phyloP scores from a whole-genome alignment of 306 rosid species.

The Trifolium dubium region DNA sequence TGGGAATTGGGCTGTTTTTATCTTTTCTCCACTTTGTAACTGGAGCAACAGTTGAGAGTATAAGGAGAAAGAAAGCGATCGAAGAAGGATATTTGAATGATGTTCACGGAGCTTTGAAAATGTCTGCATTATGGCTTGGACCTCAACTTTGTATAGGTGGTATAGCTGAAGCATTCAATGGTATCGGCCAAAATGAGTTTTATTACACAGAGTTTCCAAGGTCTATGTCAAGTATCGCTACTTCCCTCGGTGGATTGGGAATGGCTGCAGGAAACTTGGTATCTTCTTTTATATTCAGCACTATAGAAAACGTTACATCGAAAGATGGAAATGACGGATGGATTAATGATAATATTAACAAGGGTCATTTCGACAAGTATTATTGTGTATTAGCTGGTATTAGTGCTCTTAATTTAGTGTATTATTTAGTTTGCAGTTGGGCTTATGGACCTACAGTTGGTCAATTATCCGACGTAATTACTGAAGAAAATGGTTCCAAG shows the following conservation, averaged over 20 bases:
- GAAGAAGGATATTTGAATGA: constrained; percentile 43
- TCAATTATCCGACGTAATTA: constrained; percentile 5
- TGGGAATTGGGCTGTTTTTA: constrained; percentile 64
- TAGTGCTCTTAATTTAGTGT: constrained; percentile 53
- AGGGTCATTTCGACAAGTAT: constrained; percentile 62
- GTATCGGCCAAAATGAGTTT: constrained; percentile 70
- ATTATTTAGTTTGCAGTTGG: constrained; percentile 63
- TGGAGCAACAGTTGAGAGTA: constrained; percentile 53
- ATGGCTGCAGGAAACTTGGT: constrained; percentile 63
- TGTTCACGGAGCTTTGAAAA: constrained; percentile 46
- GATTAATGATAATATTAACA: constrained; percentile 61
- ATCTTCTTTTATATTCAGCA: constrained; percentile 53
- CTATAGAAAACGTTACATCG: constrained; percentile 54
- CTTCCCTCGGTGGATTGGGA: constrained; percentile 55
- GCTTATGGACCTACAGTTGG: constrained; percentile 64
- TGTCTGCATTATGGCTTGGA: constrained; percentile 73
- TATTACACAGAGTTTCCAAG: constrained; percentile 70
- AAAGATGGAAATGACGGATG: constrained; percentile 66
- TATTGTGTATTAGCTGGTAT: constrained; percentile 57
- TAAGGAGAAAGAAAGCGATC: constrained; percentile 54
- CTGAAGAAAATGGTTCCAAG: constrained; percentile 22
- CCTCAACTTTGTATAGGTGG: constrained; percentile 64
- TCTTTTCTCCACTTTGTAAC: constrained; percentile 48
- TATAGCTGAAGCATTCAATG: constrained; percentile 74
- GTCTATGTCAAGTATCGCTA: constrained; percentile 66